phyloP scores from a whole-genome alignment of 2,329 filamentous ascomycete species.

The Stagonosporopsis tanaceti region DNA sequence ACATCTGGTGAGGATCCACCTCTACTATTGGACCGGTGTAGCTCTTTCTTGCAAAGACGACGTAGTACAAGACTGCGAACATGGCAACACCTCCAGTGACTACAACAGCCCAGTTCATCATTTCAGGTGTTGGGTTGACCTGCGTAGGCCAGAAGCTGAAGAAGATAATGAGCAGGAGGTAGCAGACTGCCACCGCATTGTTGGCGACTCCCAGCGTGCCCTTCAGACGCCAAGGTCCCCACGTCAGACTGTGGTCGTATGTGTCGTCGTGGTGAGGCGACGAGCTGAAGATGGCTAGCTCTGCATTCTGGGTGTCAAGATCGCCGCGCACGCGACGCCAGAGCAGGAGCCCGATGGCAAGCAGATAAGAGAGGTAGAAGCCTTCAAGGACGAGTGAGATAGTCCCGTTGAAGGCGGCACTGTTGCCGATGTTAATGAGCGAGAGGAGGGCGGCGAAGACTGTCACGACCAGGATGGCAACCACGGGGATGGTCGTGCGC shows the following conservation, averaged over 20 bases:
- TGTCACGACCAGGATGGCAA: conserved; percentile 57
- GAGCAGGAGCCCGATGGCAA: conserved; percentile 44
- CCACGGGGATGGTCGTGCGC: conserved; percentile 53
- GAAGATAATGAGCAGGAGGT: conserved; percentile 44
- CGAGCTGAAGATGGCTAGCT: conserved; percentile 35
- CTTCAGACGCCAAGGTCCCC: conserved; percentile 48
- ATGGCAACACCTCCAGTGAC: conserved; percentile 40
- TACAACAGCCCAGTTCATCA: conserved; percentile 47
- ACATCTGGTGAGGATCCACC: conserved; percentile 35
- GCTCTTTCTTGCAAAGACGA: conserved; percentile 38
- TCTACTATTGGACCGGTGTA: conserved; percentile 48
- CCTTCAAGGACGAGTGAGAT: conserved; percentile 48
- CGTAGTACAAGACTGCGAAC: conserved; percentile 45
- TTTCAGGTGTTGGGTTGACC: conserved; percentile 22
- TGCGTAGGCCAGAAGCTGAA: conserved; percentile 47
- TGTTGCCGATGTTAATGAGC: conserved; percentile 62
- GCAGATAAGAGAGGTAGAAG: conserved; percentile 48
- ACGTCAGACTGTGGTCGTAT: conserved; percentile 34
- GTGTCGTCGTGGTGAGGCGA: conserved; percentile 27
- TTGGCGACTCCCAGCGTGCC: conserved; percentile 40
- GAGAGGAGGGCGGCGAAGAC: conserved; percentile 55
- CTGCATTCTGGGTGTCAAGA: conserved; percentile 31
- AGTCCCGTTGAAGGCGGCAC: conserved; percentile 47
- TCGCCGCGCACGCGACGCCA: conserved; percentile 48
- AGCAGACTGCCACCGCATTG: conserved; percentile 44